Evolutionary conservation across 306 rosid genomes (phyloP).

Genomic region (Betula pendula): DNA sequence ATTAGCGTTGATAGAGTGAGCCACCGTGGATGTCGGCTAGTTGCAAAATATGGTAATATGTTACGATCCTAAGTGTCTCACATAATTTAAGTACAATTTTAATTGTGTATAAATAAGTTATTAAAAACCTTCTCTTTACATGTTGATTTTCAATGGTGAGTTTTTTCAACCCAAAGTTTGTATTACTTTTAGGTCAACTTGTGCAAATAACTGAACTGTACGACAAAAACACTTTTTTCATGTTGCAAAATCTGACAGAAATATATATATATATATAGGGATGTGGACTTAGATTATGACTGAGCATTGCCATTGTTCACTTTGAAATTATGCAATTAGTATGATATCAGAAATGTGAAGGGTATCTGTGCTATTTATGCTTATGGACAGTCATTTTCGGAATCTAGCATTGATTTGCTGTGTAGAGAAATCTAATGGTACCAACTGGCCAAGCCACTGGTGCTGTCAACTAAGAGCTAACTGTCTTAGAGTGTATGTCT

Average conservation of each 20-base stretch:
- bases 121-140: too few species aligned
- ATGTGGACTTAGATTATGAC: constrained; percentile 22
- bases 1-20: too few species aligned
- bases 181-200: neutral
- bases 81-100: too few species aligned
- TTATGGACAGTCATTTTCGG: constrained; percentile 40
- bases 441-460: constrained; percentile 42
- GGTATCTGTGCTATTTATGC: constrained; percentile 37
- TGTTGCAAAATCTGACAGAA: neutral
- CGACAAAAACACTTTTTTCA: neutral
- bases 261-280: neutral
- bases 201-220: neutral
- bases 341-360: neutral
- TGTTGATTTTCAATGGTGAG: too few species aligned
- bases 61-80: too few species aligned
- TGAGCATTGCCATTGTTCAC: neutral
- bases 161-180: too few species aligned
- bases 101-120: too few species aligned
- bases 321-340: neutral
- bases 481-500: constrained; percentile 37
- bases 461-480: constrained; percentile 38
- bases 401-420: constrained; percentile 41
- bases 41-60: too few species aligned
- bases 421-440: constrained; percentile 33
- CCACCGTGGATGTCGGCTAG: too few species aligned